Conservation (phyloP, 495 filamentous ascomycete genomes). For the Aspergillus steynii region DNA sequence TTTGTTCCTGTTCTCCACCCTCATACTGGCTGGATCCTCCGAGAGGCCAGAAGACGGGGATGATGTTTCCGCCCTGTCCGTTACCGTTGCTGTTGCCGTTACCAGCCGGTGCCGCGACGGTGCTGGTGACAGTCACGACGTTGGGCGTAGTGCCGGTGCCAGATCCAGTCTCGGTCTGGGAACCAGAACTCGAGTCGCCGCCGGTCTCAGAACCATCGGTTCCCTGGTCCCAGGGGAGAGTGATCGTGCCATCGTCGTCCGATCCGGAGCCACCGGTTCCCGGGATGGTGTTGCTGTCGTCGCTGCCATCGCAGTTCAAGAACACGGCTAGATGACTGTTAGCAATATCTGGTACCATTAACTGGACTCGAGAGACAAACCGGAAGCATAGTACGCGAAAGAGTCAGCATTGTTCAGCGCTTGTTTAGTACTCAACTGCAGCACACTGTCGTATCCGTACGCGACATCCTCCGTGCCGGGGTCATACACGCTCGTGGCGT, state of each 20-base stretch:
- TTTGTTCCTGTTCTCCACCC: not conserved
- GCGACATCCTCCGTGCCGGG: slow-evolving; percentile 23
- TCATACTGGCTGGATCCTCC: not conserved
- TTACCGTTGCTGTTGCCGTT: not conserved
- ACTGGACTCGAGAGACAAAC: slow-evolving; percentile 3
- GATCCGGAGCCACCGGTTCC: not conserved
- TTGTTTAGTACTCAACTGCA: slow-evolving; percentile 12
- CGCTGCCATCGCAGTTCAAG: not conserved
- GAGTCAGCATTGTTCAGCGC: slow-evolving; percentile 18
- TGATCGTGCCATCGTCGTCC: too few relatives aligned
- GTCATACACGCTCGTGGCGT: slow-evolving; percentile 13
- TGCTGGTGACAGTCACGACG: too few relatives aligned
- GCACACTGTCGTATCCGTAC: slow-evolving; percentile 15
- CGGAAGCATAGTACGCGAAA: slow-evolving; percentile 21
- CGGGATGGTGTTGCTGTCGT: not conserved
- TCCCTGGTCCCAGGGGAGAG: too few relatives aligned
- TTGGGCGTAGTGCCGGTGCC: not conserved
- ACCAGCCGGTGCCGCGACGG: too few relatives aligned
- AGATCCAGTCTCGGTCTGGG: not conserved
- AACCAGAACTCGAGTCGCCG: too few relatives aligned
- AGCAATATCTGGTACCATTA: not conserved
- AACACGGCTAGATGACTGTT: not conserved
- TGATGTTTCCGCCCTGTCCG: too few relatives aligned
- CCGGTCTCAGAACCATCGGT: too few relatives aligned
- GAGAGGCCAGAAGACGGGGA: too few relatives aligned